Base-by-base conservation (phyloP, 1,284 basidiomycete species). In the Ustilago lituana region DNA sequence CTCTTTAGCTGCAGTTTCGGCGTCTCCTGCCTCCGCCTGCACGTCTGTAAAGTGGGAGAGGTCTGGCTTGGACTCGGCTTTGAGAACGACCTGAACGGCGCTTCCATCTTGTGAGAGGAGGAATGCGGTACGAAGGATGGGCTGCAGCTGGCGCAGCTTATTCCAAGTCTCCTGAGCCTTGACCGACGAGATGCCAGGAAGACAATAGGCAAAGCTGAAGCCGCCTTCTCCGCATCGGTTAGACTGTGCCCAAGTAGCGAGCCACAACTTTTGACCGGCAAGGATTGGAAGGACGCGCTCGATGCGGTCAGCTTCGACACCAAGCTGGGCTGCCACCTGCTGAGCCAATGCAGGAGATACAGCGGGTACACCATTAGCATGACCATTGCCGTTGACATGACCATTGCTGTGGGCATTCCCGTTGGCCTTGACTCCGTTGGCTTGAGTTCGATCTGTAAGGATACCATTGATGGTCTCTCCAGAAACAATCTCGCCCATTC, bases 61-160 rank as follows among this genome's bases (percentile, higher is more conserved):
- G 5, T 38, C 48, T 17, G 22, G 2, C n/a, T 44, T n/a, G 1
- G 37, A 31, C 2, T 46, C 44, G 10, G 48, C 14, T 12, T 24
- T 51, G 40, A 64, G 43, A 2, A 72, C 59, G 5, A 68, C 69
- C 47, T 79, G 77, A 7, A 38, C 55, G 11, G 53, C 55, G 23
- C 54, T 37, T 24, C 51, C 67, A 4, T 65, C 53, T 5, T 52
- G 38, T 20, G 22, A 47, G 1, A 55, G 46, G 17, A 63, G 22
- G 52, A 79, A 77, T 3, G 72, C 55, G 1, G 76, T 75, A 23
- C 78, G 71, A 19, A 80, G 56, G 19, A 78, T 66, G 12, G 72
- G 53, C 33, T 79, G 77, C 5, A 60, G 50, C 31, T 52, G 33
- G 15, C 59, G 55, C 27, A 80, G 49, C 40, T 41, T 48, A 17